These are phyloP conservation scores for Diatrype stigma DNA, from an alignment of 2,329 filamentous ascomycete species.

Conservation along the genomic window DNA sequence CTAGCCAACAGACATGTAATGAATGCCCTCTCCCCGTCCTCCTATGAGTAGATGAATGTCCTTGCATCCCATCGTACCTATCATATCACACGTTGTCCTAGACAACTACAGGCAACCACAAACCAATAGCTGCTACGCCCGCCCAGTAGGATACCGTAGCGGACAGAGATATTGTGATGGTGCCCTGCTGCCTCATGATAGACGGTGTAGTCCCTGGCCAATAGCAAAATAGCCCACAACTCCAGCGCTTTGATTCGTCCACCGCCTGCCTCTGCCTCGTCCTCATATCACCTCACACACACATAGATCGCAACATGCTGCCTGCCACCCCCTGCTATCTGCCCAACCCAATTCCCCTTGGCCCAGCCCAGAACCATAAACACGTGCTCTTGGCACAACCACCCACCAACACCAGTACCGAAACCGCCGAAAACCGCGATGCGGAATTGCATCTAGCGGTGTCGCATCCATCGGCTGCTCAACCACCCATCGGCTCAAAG, in stretches of 20 bases:
- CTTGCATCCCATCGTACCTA: too few relatives aligned
- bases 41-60: too few relatives aligned
- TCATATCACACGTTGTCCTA: neutral
- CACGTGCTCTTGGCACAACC: neutral
- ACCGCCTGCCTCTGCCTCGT: neutral
- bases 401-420: too few relatives aligned
- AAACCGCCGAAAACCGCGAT: too few relatives aligned
- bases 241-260: neutral
- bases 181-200: too few relatives aligned
- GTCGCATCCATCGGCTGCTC: too few relatives aligned
- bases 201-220: neutral
- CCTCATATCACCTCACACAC: neutral
- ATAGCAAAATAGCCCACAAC: neutral
- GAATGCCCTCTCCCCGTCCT: too few relatives aligned
- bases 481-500: too few relatives aligned
- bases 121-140: neutral
- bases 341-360: neutral
- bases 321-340: slow-evolving; percentile 8
- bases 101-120: neutral
- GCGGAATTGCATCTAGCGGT: too few relatives aligned
- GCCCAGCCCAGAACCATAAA: neutral
- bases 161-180: too few relatives aligned
- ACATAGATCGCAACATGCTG: slow-evolving; percentile 6
- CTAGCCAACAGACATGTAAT: too few relatives aligned
- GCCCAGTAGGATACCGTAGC: neutral